Evolutionary conservation across 1,284 basidiomycete species (phyloP).

Genomic region (Meira nashicola): DNA sequence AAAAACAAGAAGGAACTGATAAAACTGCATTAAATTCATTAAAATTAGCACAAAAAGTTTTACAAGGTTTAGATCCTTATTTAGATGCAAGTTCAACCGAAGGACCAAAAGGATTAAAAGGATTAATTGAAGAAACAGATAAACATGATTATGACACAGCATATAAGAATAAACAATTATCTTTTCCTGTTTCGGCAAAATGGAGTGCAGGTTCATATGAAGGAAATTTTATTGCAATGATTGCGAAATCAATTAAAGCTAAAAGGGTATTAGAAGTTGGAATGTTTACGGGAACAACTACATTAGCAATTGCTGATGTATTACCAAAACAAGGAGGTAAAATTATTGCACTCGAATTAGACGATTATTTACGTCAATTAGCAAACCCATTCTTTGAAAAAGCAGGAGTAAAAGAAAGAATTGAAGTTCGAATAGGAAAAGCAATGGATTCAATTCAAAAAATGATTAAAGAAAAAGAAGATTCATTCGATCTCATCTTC

Average conservation of each 20-base stretch:
- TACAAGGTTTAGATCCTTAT: conserved; percentile 29
- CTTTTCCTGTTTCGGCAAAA: conserved; percentile 22
- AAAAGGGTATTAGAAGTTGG: conserved; percentile 37
- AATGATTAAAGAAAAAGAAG: conserved; percentile 23
- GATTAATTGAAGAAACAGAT: conserved; percentile 28
- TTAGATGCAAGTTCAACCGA: conserved; percentile 24
- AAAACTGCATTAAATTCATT: conserved; percentile 7
- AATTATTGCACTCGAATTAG: conserved; percentile 50
- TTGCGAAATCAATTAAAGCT: conserved; percentile 25
- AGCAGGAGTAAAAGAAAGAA: conserved; percentile 40
- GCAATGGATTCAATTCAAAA: conserved; percentile 37
- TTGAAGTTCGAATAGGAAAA: conserved; percentile 41
- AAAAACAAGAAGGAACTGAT: too few relatives aligned
- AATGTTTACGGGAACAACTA: conserved; percentile 44
- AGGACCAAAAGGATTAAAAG: conserved; percentile 21
- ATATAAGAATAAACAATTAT: conserved; percentile 19
- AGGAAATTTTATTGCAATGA: conserved; percentile 32
- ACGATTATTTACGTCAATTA: conserved; percentile 44
- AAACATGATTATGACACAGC: conserved; percentile 32
- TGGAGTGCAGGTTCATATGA: conserved; percentile 39
- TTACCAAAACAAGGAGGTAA: conserved; percentile 23
- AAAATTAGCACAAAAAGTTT: conserved; percentile 21
- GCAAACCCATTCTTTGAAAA: conserved; percentile 40
- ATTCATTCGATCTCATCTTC: conserved; percentile 51
- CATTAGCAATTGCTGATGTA: conserved; percentile 31